phyloP scores from a whole-genome alignment of 176 grass and related monocot species.

The Dendrocalamus sinicus region DNA sequence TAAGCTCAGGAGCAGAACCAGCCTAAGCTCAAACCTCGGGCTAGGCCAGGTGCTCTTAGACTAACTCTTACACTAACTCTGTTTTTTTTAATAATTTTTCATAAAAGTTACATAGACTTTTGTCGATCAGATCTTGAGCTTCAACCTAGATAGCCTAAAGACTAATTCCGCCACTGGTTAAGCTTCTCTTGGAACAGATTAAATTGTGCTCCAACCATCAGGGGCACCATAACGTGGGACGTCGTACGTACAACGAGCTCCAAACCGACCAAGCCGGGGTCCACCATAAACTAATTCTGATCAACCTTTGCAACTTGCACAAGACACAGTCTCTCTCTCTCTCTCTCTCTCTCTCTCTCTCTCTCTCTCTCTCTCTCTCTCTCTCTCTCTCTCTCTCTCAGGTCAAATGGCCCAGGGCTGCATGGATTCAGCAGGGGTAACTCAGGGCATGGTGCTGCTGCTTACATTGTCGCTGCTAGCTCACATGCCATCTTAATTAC shows the following conservation, averaged over 20 bases:
- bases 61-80: too few species aligned
- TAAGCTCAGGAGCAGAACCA: background rate
- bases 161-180: background rate
- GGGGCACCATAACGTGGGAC: conserved; percentile 58
- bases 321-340: too few species aligned
- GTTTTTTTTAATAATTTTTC: too few species aligned
- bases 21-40: accelerated
- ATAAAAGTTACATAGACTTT: too few species aligned
- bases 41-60: accelerated
- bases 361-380: too few species aligned
- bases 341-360: too few species aligned
- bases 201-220: background rate
- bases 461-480: conserved; percentile 31
- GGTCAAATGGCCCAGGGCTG: conserved; percentile 30
- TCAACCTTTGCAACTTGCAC: conserved; percentile 39
- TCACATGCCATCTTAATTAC: conserved; percentile 45
- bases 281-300: background rate
- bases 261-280: conserved; percentile 56
- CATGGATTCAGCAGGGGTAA: background rate
- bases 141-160: accelerated
- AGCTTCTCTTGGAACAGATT: background rate
- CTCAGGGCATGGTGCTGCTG: conserved; percentile 3
- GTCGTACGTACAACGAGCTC: conserved; percentile 46
- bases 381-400: background rate
- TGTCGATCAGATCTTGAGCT: accelerated